Evolutionary conservation across 768 basidiomycete genomes (phyloP).

Genomic region (Flagelloscypha sp.): DNA sequence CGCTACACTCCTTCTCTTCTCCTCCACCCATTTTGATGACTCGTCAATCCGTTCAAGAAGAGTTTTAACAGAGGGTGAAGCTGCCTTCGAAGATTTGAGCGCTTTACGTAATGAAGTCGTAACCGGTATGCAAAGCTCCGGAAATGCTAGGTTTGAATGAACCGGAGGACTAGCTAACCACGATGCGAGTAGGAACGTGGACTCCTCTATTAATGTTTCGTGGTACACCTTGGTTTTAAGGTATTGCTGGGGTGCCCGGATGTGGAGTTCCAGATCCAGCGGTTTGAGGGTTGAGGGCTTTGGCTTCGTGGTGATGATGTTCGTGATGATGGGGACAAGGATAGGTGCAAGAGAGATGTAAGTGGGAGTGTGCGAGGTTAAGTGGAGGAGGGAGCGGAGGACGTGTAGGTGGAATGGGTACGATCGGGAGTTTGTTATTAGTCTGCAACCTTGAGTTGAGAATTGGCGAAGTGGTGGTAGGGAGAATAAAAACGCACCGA

Average conservation of each 20-base stretch:
- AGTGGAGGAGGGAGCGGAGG: constrained; percentile 76
- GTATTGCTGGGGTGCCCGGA: constrained; percentile 85
- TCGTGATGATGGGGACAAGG: constrained; percentile 78
- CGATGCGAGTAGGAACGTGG: constrained; percentile 68
- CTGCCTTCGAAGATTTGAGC: constrained; percentile 53
- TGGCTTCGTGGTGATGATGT: constrained; percentile 64
- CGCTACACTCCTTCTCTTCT: constrained; percentile 54
- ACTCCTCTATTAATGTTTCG: constrained; percentile 79
- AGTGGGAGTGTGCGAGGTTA: constrained; percentile 73
- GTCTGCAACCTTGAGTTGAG: constrained; percentile 34
- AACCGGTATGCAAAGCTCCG: constrained; percentile 81
- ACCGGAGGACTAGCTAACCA: constrained; percentile 67
- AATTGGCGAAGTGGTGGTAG: constrained; percentile 6
- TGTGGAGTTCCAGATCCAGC: constrained; percentile 79
- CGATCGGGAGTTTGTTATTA: constrained; percentile 84
- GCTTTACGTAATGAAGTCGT: constrained; percentile 62
- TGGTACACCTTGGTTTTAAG: constrained; percentile 78
- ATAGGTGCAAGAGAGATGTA: constrained; percentile 86
- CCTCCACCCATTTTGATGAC: constrained; percentile 70
- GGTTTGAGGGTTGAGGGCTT: constrained; percentile 84
- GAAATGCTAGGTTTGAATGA: constrained; percentile 86
- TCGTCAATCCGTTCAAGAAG: constrained; percentile 86
- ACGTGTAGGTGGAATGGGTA: constrained; percentile 94
- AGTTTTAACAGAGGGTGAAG: constrained; percentile 46
- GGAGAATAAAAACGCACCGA: constrained; percentile 47